Base-by-base conservation (phyloP, 2,329 filamentous ascomycete species). In the Coleophoma eucalyptorum region DNA sequence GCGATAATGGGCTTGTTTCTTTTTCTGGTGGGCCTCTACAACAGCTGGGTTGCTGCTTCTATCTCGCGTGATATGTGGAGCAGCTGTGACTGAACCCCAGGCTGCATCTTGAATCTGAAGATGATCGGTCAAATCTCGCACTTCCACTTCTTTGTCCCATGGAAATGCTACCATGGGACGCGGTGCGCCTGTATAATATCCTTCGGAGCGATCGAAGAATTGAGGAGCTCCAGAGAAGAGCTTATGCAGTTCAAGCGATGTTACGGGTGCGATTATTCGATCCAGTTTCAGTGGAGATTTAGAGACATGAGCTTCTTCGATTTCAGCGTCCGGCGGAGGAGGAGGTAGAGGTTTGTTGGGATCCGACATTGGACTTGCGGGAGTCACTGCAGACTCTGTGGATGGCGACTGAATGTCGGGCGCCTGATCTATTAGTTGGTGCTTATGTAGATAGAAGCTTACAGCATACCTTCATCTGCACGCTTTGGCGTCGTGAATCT, bases 191-290 rank as follows among this genome's bases (percentile, higher is more conserved):
- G 76, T 77, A 63, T 75, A 79, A 65, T 83, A 79, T 37, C 79
- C 78, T 58, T 82, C 77, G 51, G 75, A 78, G 48, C 80, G 76
- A 57, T 81, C 77, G 65, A 83, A 84, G 71, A 86, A 89, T 64
- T 88, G 84, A 55, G 86, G 86, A 41, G 86, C 86, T n/a, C 86
- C 86, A 21, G 85, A 87, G 72, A 89, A 90, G 61, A 89, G 77
- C 66, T 83, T 81, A 68, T 85, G 81, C 47, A 89, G 71, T 57
- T 87, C 82, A 38, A 74, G 70, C 43, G 81, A 75, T 59, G 69
- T 77, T 52, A 87, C 71, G 45, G 76, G 77, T 42, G 80, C 72
- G 75, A 84, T 84, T 68, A 81, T 84, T 64, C 76, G 74, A 54
- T 75, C 70, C 37, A 83, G 67, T 60, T 74, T 79, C 53, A 82